Evolutionary conservation across 495 filamentous ascomycete species (phyloP).

Genomic region (Penicillium atrosanguineum): DNA sequence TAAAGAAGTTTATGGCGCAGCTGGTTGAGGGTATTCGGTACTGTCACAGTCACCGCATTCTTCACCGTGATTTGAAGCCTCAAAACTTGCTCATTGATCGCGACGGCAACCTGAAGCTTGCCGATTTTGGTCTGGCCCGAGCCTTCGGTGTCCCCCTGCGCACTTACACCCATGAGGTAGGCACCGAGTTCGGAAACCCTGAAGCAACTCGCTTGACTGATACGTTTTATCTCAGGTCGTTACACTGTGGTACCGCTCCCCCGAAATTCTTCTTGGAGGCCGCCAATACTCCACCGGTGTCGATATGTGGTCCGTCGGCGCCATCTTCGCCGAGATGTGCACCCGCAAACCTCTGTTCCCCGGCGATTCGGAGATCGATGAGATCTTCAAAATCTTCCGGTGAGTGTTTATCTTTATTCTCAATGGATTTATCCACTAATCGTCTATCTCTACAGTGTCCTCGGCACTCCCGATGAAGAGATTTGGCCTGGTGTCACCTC

Average conservation of each 20-base stretch:
- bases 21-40: conserved; percentile 88
- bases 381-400: conserved; percentile 99
- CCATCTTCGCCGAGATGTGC: conserved; percentile 99
- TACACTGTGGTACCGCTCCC: conserved; percentile 97
- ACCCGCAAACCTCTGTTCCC: conserved; percentile 97
- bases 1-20: conserved; percentile 97
- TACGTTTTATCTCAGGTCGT: conserved; percentile 62
- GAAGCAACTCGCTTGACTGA: neutral
- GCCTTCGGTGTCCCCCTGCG: conserved; percentile 95
- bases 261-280: conserved; percentile 94
- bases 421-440: neutral
- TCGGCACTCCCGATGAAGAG: conserved; percentile 87
- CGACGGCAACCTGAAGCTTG: conserved; percentile 94
- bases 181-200: neutral
- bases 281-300: conserved; percentile 98
- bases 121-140: conserved; percentile 94
- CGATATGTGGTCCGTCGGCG: conserved; percentile 98
- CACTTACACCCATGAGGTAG: conserved; percentile 94
- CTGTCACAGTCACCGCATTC: conserved; percentile 91
- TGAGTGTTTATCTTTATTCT: conserved; percentile 34
- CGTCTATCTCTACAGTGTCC: conserved; percentile 53
- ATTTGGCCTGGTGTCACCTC: conserved; percentile 95
- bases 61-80: conserved; percentile 96
- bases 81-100: conserved; percentile 95
- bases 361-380: conserved; percentile 97